Conservation (phyloP, 768 basidiomycete species). For the Mycena alexandri region DNA sequence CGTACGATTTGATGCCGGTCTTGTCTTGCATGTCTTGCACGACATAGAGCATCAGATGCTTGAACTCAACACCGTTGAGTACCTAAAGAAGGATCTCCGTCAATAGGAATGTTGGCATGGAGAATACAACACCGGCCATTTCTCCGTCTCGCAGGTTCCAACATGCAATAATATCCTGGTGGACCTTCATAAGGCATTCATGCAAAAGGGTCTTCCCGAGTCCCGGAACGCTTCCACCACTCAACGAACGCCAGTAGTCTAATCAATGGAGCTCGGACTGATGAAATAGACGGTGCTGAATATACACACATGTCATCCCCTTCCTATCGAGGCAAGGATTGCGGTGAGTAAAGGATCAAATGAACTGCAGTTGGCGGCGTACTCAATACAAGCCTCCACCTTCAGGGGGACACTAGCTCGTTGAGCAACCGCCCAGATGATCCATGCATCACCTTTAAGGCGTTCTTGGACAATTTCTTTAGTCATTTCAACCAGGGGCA, state of each 20-base stretch:
- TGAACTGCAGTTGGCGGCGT: background rate
- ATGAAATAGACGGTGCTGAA: background rate
- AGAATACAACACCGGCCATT: background rate
- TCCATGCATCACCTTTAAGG: conserved; percentile 13
- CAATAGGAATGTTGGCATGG: background rate
- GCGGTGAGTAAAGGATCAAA: background rate
- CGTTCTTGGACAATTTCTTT: background rate
- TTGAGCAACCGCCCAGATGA: conserved; percentile 10
- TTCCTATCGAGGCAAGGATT: conserved; percentile 3
- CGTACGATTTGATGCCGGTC: background rate
- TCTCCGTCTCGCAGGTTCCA: conserved; percentile 9
- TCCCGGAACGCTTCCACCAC: conserved; percentile 1
- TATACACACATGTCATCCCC: conserved; percentile 14
- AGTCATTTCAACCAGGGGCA: background rate
- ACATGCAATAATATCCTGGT: conserved; percentile 18
- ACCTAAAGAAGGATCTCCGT: background rate
- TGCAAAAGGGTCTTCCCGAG: background rate
- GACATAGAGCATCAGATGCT: conserved; percentile 11
- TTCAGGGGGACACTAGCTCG: conserved; percentile 3
- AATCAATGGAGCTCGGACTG: background rate
- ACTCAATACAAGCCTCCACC: conserved; percentile 10
- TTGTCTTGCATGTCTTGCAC: conserved; percentile 6
- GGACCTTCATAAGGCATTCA: conserved; percentile 7
- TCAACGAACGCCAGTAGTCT: conserved; percentile 10
- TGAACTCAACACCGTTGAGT: conserved; percentile 10